These are phyloP conservation scores for Populus hybrid DNA, from an alignment of 441 rosid genomes.

Conservation along the genomic window DNA sequence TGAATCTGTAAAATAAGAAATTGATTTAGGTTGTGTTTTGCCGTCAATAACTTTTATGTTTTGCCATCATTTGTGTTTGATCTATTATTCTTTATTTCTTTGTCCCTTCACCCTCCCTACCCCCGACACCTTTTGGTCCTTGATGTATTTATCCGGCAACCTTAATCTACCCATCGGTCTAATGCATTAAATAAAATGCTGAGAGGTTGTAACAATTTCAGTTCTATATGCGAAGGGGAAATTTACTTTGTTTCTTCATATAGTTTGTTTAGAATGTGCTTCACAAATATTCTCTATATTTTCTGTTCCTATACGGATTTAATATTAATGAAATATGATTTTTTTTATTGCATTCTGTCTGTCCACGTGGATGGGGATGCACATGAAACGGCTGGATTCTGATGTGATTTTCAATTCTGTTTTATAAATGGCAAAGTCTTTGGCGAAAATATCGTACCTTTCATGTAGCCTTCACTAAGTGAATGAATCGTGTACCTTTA, in stretches of 20 bases:
- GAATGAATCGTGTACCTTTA: neutral
- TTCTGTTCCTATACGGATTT: neutral
- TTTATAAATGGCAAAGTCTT: slow-evolving; percentile 1
- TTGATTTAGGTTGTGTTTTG: neutral
- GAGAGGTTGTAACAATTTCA: neutral
- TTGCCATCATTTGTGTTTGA: neutral
- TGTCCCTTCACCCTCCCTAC: neutral
- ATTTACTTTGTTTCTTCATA: neutral
- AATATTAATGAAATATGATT: neutral
- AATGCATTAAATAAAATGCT: neutral
- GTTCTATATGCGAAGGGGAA: neutral
- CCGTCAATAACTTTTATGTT: neutral
- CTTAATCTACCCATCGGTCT: neutral
- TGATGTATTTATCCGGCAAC: neutral
- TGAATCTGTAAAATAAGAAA: slow-evolving; percentile 6
- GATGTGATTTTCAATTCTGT: neutral
- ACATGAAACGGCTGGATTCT: neutral
- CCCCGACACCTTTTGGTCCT: neutral
- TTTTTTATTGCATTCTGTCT: neutral
- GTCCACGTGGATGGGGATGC: neutral
- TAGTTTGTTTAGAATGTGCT: neutral
- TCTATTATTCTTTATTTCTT: neutral
- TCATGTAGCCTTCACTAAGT: neutral
- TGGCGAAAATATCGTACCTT: neutral
- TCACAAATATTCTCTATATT: neutral